phyloP scores from a whole-genome alignment of 1,284 basidiomycete genomes.

The Leucoagaricus sp. region DNA sequence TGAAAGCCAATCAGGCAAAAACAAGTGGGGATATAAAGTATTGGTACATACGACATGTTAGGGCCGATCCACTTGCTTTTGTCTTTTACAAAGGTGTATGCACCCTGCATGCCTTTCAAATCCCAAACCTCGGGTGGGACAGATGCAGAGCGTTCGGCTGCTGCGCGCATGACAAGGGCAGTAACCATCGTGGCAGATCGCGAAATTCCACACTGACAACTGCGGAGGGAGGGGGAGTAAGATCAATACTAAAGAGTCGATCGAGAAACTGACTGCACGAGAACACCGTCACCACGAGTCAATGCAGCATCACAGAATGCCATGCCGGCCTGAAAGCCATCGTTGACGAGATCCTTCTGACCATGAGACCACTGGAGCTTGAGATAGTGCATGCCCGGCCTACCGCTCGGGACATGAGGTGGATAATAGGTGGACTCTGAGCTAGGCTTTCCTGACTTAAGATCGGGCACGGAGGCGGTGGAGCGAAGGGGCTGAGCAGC shows the following conservation, averaged over 20 bases:
- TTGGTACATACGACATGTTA: conserved; percentile 86
- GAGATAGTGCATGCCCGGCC: conserved; percentile 85
- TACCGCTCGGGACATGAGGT: conserved; percentile 60
- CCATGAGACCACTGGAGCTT: conserved; percentile 96
- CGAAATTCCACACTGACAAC: conserved; percentile 96
- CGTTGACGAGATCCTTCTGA: conserved; percentile 80
- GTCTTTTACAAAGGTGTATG: conserved; percentile 88
- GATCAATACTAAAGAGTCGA: conserved; percentile 17
- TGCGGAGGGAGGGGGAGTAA: conserved; percentile 33
- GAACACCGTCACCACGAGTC: conserved; percentile 72
- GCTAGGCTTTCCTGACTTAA: conserved; percentile 39
- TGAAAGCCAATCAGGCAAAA: conserved; percentile 32
- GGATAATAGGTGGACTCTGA: conserved; percentile 58
- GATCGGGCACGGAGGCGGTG: conserved; percentile 69
- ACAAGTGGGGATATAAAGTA: conserved; percentile 15
- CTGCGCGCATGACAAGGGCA: conserved; percentile 94
- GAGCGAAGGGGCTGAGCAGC: conserved; percentile 51
- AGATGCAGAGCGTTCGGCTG: conserved; percentile 67
- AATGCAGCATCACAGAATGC: conserved; percentile 79
- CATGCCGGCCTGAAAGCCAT: conserved; percentile 80
- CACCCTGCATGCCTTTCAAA: conserved; percentile 89
- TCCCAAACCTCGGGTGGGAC: conserved; percentile 76
- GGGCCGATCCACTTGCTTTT: conserved; percentile 90
- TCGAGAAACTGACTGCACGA: conserved; percentile 83
- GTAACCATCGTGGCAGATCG: conserved; percentile 92